Evolutionary conservation across 2,329 filamentous ascomycete genomes (phyloP), one percentile per base, ranked within the genome.

Genomic region (Knufia fluminis): DNA sequence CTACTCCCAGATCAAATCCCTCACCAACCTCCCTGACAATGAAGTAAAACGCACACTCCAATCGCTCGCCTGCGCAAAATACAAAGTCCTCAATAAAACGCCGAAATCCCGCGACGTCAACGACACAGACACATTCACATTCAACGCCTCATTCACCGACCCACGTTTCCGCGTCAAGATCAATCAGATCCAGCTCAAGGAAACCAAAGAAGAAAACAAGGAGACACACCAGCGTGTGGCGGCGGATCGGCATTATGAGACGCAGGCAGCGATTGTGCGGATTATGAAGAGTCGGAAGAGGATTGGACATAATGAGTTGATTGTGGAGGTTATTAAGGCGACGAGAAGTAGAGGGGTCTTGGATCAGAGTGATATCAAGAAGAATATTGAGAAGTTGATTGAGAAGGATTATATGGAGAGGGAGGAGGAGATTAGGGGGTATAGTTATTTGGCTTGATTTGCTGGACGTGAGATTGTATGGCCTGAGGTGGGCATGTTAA

Each of bases 171-270:
- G 89, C 50, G 83, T 98, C 70, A 98, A 98, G 73, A 96, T 98
- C 73, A 98, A 97, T 70, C 91, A 96, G 68, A 92, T 98, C 59
- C 92, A 98, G 68, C 78, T 96, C 45, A 94, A 92, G 69, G 92
- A 98, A 70, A 97, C 92, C 0, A 86, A 85, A 60, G 85, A 91
- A 62, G 92, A 98, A 69, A 96, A 96, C 69, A 86, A 89, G 67
- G 87, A 85, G 60, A 97, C 90, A 1, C 89, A 97, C 67, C 85
- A 95, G 66, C 80, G 88, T 38, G 87, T 98, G 3, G 83, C 83
- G 0, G 85, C 86, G 46, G 92, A 98, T 63, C 75, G 92, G 45
- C 88, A 95, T 62, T 95, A 94, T 61, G 94, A 98, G 71, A 96
- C 90, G 0, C 92, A 98, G 67, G 92, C 92, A 1, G 91, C 92